phyloP scores from a whole-genome alignment of 164 flowering plant species.

The Warburgia ugandensis region DNA sequence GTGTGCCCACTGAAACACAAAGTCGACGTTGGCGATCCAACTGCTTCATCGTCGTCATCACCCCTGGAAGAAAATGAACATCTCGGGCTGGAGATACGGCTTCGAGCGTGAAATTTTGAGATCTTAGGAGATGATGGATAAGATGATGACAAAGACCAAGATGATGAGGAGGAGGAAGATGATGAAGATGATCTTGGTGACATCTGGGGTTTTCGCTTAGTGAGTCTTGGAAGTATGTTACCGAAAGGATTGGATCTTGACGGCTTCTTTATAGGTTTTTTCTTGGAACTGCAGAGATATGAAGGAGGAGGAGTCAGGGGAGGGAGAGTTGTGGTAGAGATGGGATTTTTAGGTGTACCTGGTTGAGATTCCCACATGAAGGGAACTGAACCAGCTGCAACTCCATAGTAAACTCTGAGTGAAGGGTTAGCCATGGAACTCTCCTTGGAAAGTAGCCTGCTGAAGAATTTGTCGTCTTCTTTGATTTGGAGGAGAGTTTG shows the following conservation, averaged over 20 bases:
- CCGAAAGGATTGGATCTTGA: conserved; percentile 15
- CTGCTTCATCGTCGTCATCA: conserved; percentile 1
- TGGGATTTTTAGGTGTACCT: conserved; percentile 46
- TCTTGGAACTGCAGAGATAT: conserved; percentile 15
- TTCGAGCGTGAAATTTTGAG: background rate
- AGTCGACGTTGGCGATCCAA: conserved; percentile 20
- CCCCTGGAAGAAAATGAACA: conserved; percentile 6
- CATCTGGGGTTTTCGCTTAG: conserved; percentile 10
- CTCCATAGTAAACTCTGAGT: conserved; percentile 44
- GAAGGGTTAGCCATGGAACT: conserved; percentile 33
- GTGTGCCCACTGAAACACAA: conserved; percentile 13
- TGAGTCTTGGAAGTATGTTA: conserved; percentile 12
- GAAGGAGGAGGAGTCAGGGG: conserved; percentile 75
- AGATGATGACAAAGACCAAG: conserved; percentile 6
- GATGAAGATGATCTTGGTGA: conserved; percentile 16
- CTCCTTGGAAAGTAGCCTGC: conserved; percentile 38
- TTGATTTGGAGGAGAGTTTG: conserved; percentile 30
- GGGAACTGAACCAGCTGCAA: conserved; percentile 36
- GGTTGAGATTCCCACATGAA: conserved; percentile 66
- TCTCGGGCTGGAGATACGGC: conserved; percentile 3
- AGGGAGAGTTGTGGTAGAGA: conserved; percentile 22
- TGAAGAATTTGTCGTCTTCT: conserved; percentile 46
- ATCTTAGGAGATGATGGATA: conserved; percentile 2
- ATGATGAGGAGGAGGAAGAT: conserved; percentile 5
- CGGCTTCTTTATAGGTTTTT: conserved; percentile 16